These are phyloP conservation scores for Taphrina populina DNA, from an alignment of 1,139 yeast genomes.

Conservation along the genomic window DNA sequence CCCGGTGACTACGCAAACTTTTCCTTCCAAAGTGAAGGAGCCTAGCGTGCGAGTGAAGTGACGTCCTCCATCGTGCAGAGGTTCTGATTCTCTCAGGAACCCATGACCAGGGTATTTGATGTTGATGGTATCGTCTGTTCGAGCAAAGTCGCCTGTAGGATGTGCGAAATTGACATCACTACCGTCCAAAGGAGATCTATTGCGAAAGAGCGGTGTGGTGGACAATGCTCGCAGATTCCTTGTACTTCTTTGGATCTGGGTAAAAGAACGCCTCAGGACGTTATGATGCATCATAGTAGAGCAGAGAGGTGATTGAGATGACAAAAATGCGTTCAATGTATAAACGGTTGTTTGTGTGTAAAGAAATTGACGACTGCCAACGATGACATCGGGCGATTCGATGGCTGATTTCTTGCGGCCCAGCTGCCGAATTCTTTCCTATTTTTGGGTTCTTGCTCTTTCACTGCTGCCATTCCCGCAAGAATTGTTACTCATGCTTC, in stretches of 20 bases:
- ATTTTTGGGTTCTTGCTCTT: no score
- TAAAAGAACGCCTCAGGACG: no score
- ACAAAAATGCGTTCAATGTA: no score
- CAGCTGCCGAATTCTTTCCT: no score
- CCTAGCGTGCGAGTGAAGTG: slow-evolving; percentile 13
- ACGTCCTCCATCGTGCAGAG: slow-evolving; percentile 18
- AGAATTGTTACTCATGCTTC: slow-evolving; percentile 12
- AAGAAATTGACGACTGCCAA: no score
- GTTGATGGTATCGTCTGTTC: slow-evolving; percentile 17
- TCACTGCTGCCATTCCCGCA: no score
- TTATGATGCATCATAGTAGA: no score
- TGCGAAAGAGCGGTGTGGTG: background rate
- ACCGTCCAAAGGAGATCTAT: slow-evolving; percentile 14
- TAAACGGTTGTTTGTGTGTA: no score
- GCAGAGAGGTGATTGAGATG: no score
- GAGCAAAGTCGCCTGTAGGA: slow-evolving; percentile 18
- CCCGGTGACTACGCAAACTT: slow-evolving; percentile 82
- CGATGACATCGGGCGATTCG: no score
- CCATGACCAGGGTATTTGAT: slow-evolving; percentile 18
- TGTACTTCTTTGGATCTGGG: no score
- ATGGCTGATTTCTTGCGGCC: no score
- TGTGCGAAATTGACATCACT: slow-evolving; percentile 22
- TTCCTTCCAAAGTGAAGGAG: slow-evolving; percentile 61
- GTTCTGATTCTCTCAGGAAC: slow-evolving; percentile 3
- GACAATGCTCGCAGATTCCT: background rate